Evolutionary conservation across 1,284 basidiomycete species (phyloP), one percentile per base, ranked within the genome.

Genomic region (Ganoderma sp.): DNA sequence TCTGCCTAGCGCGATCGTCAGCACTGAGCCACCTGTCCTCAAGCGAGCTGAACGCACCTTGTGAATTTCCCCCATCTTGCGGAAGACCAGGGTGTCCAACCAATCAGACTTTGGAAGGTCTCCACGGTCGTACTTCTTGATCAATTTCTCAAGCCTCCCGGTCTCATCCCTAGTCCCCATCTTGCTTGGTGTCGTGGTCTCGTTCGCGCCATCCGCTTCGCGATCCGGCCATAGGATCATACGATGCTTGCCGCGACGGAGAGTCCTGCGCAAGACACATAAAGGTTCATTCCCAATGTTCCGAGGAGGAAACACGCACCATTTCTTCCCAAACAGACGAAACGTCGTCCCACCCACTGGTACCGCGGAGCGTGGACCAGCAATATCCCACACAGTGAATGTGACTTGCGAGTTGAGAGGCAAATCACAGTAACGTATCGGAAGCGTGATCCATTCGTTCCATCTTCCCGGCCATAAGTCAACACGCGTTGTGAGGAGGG

Each of bases 371-470:
- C 91, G 85, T 54, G 95, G 89, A 0, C 93, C 92, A 50, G 90
- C 91, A 65, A 97, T 95, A 77, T 99, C 96, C 91, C 96, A 98
- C 25, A 99, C 90, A 0, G 97, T 99, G 76, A 99, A 94, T 0
- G 93, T 92, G 65, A 99, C 86, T 74, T 98, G 96, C 0, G 96
- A 90, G 75, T 84, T 92, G 41, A 96, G 82, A 0, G 96, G 95
- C 5, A 99, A 84, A 75, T 98, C 96, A 64, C 95, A 93, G 71
- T 98, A 97, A 54, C 90, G 90, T 75, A 97, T 93, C 0, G 97
- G 96, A 3, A 99, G 82, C 0, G 93, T 91, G 59, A 99, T 90
- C 87, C 92, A 94, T 82, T 98, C 95, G 75, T 97, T 97, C 97
- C 97, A 99, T 50, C 95, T 96, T 75, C 59, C 58, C 61, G 25